phyloP scores from a whole-genome alignment of 495 filamentous ascomycete species.

The Neurospora sublineolata region DNA sequence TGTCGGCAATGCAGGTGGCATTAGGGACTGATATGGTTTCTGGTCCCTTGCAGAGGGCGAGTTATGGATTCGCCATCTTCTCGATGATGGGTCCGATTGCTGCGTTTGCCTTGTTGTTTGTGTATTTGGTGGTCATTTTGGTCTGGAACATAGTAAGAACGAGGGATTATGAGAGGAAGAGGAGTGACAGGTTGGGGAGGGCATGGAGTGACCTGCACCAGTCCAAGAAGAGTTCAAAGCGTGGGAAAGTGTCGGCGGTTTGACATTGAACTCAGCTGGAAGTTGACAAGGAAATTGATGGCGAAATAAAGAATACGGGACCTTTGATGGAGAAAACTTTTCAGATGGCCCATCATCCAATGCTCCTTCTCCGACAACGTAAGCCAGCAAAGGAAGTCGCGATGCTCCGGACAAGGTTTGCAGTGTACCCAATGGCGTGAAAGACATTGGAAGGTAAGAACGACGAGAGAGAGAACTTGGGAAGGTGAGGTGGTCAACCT shows the following conservation, averaged over 20 bases:
- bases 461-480: neutral
- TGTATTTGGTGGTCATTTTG: neutral
- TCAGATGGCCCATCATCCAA: neutral
- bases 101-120: neutral
- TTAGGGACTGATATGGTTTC: slow-evolving; percentile 19
- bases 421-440: neutral
- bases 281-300: neutral
- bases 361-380: neutral
- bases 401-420: neutral
- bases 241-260: neutral
- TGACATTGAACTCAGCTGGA: neutral
- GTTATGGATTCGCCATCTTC: slow-evolving; percentile 46
- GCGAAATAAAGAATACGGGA: neutral
- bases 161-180: neutral
- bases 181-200: neutral
- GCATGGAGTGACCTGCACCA: neutral
- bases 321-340: neutral
- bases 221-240: neutral
- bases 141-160: neutral
- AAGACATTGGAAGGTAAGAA: neutral
- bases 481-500: neutral
- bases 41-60: slow-evolving; percentile 31
- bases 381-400: neutral
- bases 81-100: slow-evolving; percentile 25
- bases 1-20: slow-evolving; percentile 51